phyloP scores from a whole-genome alignment of 2,329 filamentous ascomycete genomes.

The Periconia sp. region DNA sequence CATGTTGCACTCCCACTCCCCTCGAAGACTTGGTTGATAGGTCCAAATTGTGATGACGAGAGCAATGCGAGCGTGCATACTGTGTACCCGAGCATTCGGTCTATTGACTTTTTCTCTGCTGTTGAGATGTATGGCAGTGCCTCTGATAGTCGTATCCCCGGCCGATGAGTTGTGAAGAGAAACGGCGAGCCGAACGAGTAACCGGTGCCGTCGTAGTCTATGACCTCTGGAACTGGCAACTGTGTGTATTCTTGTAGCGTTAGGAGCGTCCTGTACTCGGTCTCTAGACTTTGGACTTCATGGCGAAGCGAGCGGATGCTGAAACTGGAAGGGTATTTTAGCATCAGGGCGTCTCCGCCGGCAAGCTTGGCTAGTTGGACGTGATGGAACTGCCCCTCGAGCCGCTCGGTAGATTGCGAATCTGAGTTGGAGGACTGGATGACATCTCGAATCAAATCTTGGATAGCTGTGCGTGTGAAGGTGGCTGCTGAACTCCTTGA shows the following conservation, averaged over 20 bases:
- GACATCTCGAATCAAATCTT: slow-evolving; percentile 33
- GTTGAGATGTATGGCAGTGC: slow-evolving; percentile 34
- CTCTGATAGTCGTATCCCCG: slow-evolving; percentile 38
- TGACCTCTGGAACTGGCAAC: slow-evolving; percentile 42
- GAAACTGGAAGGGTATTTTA: slow-evolving; percentile 45
- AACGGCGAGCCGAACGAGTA: slow-evolving; percentile 32
- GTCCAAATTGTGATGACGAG: slow-evolving; percentile 53
- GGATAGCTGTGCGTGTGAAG: slow-evolving; percentile 38
- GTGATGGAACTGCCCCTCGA: slow-evolving; percentile 42
- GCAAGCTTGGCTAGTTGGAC: slow-evolving; percentile 45
- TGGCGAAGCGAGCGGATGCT: slow-evolving; percentile 46
- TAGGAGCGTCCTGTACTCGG: slow-evolving; percentile 43
- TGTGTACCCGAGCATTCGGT: slow-evolving; percentile 44
- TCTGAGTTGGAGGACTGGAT: slow-evolving; percentile 35
- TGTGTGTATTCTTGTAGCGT: slow-evolving; percentile 38
- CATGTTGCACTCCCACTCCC: slow-evolving; percentile 54
- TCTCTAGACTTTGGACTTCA: slow-evolving; percentile 45
- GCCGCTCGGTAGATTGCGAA: slow-evolving; percentile 38
- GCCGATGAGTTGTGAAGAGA: slow-evolving; percentile 36
- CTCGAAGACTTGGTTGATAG: slow-evolving; percentile 49
- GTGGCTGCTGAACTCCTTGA: slow-evolving; percentile 18
- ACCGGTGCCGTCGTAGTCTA: slow-evolving; percentile 41
- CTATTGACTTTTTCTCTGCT: slow-evolving; percentile 40
- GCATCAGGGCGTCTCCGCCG: slow-evolving; percentile 43
- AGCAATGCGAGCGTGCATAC: slow-evolving; percentile 49